Conservation (phyloP, 1,284 basidiomycete genomes). For the Marasmius fiardii region DNA sequence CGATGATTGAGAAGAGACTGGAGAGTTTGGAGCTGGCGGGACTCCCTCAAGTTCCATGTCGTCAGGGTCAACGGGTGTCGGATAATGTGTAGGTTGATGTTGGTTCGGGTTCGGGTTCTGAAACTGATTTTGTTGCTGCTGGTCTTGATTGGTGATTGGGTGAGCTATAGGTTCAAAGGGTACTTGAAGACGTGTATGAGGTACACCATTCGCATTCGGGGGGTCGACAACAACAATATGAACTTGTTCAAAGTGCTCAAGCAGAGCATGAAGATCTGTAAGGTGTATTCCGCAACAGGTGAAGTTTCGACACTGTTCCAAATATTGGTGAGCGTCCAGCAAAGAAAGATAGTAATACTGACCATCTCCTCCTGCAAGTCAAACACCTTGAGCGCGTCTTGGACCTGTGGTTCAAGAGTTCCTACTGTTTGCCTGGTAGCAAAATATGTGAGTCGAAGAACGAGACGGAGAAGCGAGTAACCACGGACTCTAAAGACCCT, state of each 20-base stretch:
- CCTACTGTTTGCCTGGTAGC: constrained; percentile 42
- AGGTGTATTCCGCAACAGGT: constrained; percentile 80
- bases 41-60: constrained; percentile 76
- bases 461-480: constrained; percentile 1
- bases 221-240: constrained; percentile 74
- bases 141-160: constrained; percentile 21
- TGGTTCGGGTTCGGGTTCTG: constrained; percentile 15
- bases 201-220: constrained; percentile 35
- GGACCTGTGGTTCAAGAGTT: constrained; percentile 44
- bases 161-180: constrained; percentile 39
- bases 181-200: constrained; percentile 39
- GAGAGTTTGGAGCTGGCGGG: constrained; percentile 33
- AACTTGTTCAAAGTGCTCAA: constrained; percentile 84
- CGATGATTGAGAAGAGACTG: constrained; percentile 30
- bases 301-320: constrained; percentile 69
- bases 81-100: constrained; percentile 23
- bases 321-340: constrained; percentile 5
- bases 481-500: constrained; percentile 60
- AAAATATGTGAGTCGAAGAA: constrained; percentile 49
- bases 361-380: constrained; percentile 70
- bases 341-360: constrained; percentile 26
- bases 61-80: constrained; percentile 62
- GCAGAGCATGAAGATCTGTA: constrained; percentile 78
- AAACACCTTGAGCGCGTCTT: constrained; percentile 64
- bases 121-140: constrained; percentile 13